Conservation (phyloP, 352 stramenopile genomes). For the Pythium myriotylum region DNA sequence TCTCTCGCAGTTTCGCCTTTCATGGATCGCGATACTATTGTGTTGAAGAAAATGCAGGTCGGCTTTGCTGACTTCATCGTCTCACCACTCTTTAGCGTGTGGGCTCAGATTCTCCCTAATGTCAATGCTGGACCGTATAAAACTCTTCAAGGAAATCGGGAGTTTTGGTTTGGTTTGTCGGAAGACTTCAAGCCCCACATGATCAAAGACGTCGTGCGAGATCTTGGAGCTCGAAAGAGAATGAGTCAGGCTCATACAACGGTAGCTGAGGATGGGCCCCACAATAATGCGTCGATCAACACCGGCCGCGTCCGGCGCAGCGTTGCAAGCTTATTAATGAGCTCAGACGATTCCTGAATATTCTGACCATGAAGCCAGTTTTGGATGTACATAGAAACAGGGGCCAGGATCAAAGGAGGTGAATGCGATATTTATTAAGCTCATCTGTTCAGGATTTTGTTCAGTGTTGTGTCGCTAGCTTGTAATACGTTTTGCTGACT, state of each 20-base stretch:
- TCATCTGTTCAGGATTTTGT: background rate
- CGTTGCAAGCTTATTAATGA: constrained; percentile 48
- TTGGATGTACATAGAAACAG: constrained; percentile 28
- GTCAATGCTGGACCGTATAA: constrained; percentile 71
- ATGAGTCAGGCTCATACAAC: constrained; percentile 28
- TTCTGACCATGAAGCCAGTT: constrained; percentile 1
- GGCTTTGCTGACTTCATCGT: constrained; percentile 96
- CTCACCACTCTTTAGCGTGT: constrained; percentile 82
- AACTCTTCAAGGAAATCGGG: constrained; percentile 71
- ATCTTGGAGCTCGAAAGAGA: constrained; percentile 47
- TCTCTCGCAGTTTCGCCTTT: constrained; percentile 90
- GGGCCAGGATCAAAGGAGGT: background rate
- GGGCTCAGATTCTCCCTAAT: constrained; percentile 78
- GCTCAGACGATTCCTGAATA: constrained; percentile 45
- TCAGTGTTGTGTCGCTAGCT: constrained; percentile 26
- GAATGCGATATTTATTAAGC: constrained; percentile 16
- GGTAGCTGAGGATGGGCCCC: background rate
- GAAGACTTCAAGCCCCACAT: constrained; percentile 87
- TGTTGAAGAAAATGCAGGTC: constrained; percentile 93
- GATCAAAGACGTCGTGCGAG: constrained; percentile 78
- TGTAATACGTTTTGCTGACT: constrained; percentile 85
- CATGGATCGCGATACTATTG: constrained; percentile 92
- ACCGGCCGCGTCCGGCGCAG: constrained; percentile 37
- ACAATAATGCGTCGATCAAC: constrained; percentile 29
- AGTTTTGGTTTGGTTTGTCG: constrained; percentile 79